Conservation (phyloP, 352 stramenopile species). For the Lagenidium sp. region DNA sequence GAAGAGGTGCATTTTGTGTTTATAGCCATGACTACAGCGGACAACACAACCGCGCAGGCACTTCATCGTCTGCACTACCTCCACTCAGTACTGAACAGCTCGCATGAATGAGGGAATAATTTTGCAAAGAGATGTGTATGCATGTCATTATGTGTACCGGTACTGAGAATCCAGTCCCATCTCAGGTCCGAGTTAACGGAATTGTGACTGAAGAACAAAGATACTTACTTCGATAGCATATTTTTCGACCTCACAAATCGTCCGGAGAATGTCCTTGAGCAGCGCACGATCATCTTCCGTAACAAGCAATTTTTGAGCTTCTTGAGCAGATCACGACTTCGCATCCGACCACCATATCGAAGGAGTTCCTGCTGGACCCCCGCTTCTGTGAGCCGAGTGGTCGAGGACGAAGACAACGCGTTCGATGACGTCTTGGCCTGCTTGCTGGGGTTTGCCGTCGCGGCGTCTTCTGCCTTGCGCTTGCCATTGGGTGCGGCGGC, state of each 20-base stretch:
- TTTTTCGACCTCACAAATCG: constrained; percentile 81
- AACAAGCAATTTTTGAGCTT: constrained; percentile 77
- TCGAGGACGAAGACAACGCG: constrained; percentile 25
- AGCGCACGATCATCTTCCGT: constrained; percentile 76
- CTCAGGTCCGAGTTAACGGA: too few relatives aligned
- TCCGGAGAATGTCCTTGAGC: constrained; percentile 82
- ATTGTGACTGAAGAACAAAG: constrained; percentile 82
- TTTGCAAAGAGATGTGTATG: too few relatives aligned
- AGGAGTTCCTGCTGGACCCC: constrained; percentile 80
- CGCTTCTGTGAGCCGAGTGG: constrained; percentile 67
- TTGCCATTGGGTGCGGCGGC: constrained; percentile 27
- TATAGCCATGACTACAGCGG: too few relatives aligned
- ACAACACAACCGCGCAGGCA: too few relatives aligned
- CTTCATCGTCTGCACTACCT: too few relatives aligned
- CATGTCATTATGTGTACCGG: too few relatives aligned
- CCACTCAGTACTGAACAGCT: too few relatives aligned
- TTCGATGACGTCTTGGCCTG: constrained; percentile 14
- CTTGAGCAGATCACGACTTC: constrained; percentile 63
- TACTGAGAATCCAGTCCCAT: too few relatives aligned
- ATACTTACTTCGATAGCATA: constrained; percentile 76
- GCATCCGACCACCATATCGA: constrained; percentile 75
- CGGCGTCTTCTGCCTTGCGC: constrained; percentile 31
- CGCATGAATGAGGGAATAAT: too few relatives aligned
- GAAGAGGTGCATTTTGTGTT: too few relatives aligned
- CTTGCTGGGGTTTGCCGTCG: constrained; percentile 35